phyloP scores from a whole-genome alignment of 331 rosid genomes.

The Telfairia occidentalis region DNA sequence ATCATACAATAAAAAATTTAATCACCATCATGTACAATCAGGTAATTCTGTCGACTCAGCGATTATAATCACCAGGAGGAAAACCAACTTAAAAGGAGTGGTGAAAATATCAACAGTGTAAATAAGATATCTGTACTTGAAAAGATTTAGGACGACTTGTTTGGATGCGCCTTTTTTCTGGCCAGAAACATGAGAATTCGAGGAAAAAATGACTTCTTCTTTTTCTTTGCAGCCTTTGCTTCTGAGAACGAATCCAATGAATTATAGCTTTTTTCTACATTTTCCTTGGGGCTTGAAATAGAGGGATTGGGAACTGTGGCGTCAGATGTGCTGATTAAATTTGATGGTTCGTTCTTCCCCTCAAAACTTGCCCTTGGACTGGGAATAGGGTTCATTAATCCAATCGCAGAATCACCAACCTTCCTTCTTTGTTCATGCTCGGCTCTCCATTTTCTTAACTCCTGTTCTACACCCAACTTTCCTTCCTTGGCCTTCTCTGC shows the following conservation, averaged over 20 bases:
- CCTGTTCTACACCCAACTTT: conserved; percentile 85
- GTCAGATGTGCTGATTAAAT: conserved; percentile 17
- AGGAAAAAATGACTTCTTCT: conserved; percentile 65
- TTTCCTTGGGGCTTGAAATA: conserved; percentile 37
- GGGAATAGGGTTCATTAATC: conserved; percentile 29
- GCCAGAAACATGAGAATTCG: conserved; percentile 83
- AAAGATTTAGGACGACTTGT: conserved; percentile 29
- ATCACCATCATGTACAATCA: conserved; percentile 38
- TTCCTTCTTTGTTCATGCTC: conserved; percentile 74
- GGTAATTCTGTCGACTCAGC: conserved; percentile 13
- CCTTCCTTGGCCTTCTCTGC: conserved; percentile 99
- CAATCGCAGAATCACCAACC: conserved; percentile 48
- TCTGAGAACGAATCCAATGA: conserved; percentile 49
- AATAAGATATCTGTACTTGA: conserved; percentile 8
- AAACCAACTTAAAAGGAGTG: conserved; percentile 20
- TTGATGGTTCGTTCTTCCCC: conserved; percentile 37
- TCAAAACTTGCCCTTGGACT: conserved; percentile 70
- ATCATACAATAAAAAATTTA: conserved; percentile 31
- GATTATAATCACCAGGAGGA: conserved; percentile 22
- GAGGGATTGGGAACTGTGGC: conserved; percentile 20
- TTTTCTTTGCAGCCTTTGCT: conserved; percentile 48
- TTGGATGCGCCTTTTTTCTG: conserved; percentile 40
- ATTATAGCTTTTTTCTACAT: conserved; percentile 14
- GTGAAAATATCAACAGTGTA: conserved; percentile 22
- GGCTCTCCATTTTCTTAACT: conserved; percentile 88